A percentile compares a stretch with the other conserved stretches of the same genome.
Conservation (phyloP, 345 rosid species). For the Garcia nutans region DNA sequence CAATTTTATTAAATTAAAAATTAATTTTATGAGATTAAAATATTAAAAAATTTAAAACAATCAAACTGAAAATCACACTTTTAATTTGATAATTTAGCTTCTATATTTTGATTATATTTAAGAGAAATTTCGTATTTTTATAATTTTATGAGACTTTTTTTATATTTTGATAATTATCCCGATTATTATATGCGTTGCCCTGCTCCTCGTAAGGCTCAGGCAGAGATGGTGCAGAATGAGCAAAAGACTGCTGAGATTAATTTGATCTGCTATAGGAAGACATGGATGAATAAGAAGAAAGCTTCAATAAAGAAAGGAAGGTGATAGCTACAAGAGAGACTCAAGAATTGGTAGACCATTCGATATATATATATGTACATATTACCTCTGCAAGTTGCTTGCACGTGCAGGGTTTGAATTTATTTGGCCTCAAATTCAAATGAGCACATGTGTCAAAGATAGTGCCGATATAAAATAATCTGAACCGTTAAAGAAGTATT, state of each 20-base stretch:
- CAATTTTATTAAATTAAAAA: too few species aligned
- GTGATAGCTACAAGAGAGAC: too few species aligned
- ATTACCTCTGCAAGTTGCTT: neutral
- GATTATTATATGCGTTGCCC: neutral
- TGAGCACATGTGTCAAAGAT: neutral
- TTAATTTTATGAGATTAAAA: too few species aligned
- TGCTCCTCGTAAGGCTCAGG: slow-evolving; percentile 35
- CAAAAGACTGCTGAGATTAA: slow-evolving; percentile 27
- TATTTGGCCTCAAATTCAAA: neutral
- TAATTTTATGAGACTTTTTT: too few species aligned
- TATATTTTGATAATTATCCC: too few species aligned
- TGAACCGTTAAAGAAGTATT: too few species aligned
- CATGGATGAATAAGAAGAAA: neutral
- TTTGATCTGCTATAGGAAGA: neutral
- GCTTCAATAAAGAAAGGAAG: neutral
- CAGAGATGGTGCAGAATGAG: slow-evolving; percentile 50
- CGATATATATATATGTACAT: neutral
- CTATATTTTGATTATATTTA: too few species aligned
- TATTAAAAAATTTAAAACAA: too few species aligned
- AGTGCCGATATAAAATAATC: too few species aligned
- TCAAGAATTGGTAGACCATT: neutral
- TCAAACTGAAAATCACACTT: too few species aligned
- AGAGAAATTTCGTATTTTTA: too few species aligned
- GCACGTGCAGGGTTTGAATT: neutral
- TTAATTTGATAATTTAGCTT: too few species aligned